Evolutionary conservation across 2,329 filamentous ascomycete genomes (phyloP).

Genomic region (Annulohypoxylon truncatum): DNA sequence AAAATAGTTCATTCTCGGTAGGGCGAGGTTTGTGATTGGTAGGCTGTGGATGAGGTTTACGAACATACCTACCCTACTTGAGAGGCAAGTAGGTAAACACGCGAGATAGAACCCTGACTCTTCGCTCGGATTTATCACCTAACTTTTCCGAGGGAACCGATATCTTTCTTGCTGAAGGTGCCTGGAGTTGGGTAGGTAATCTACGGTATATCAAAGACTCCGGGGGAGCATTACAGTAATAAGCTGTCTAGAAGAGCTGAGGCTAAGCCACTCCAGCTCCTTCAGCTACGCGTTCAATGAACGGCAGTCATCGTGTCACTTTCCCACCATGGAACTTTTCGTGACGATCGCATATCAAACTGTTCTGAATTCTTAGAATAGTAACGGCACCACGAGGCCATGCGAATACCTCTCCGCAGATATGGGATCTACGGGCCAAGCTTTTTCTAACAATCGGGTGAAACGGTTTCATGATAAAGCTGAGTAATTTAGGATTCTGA

Average conservation of each 20-base stretch:
- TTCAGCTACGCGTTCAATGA: neutral
- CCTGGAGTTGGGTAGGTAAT: neutral
- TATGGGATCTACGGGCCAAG: neutral
- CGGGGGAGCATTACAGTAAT: neutral
- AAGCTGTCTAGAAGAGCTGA: neutral
- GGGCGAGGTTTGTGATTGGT: neutral
- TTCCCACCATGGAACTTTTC: neutral
- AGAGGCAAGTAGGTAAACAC: neutral
- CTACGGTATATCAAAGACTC: neutral
- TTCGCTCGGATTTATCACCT: neutral
- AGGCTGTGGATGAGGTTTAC: neutral
- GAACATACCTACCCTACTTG: neutral
- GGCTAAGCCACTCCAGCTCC: slow-evolving; percentile 10
- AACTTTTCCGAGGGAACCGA: slow-evolving; percentile 1
- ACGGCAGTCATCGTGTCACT: neutral
- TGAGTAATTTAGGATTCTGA: slow-evolving; percentile 11
- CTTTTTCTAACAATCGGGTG: neutral
- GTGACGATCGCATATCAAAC: neutral
- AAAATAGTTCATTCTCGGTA: neutral
- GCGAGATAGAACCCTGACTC: neutral
- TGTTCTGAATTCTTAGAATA: neutral
- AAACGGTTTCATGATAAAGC: neutral
- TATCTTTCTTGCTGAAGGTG: neutral
- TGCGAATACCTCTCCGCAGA: neutral
- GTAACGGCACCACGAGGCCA: neutral